Base-by-base conservation (phyloP, 2,329 filamentous ascomycete genomes). In the Shiraia sp. region DNA sequence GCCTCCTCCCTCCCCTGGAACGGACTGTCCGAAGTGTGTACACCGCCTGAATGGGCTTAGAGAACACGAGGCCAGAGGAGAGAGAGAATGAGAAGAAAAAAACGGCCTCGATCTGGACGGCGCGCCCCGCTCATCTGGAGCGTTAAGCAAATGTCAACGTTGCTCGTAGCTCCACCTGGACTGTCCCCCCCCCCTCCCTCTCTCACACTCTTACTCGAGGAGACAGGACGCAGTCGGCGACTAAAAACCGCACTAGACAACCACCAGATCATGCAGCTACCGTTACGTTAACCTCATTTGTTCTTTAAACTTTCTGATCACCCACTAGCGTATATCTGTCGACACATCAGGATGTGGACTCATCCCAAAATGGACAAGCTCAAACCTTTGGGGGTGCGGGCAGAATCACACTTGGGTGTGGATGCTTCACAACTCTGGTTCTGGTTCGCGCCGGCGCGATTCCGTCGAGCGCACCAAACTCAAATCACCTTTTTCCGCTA, bases 251-350 rank as follows among this genome's bases (percentile, higher is more conserved):
- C 31, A 22, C 30, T 27, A 29, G n/a, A 26, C 36, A 32, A 22
- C 24, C 14, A 26, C 39, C 34, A 29, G 38, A 44, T 49, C 39
- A 47, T 40, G 36, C 43, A 33, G 35, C 36, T 35, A 22, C 32
- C 25, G 15, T 33, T 33, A 29, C 36, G 33, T 32, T 42, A 43
- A 35, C 43, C 36, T 23, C 12, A 22, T 42, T 19, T 31, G 40
- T 32, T 17, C 25, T 37, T 40, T 47, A 43, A 37, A 38, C 43
- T 47, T 42, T 47, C 30, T 35, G 38, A 40, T 40, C 32, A 15
- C 14, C 35, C 22, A 10, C 40, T 49, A 49, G 46, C 36, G 36
- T 25, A 39, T 40, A 40, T 40, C 44, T 38, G 12, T 35, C 28
- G 28, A 32, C 26, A 23, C 27, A 32, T 30, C 24, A 22, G 25